Evolutionary conservation across 2,329 filamentous ascomycete species (phyloP).

Genomic region (Trichoderma sp.): DNA sequence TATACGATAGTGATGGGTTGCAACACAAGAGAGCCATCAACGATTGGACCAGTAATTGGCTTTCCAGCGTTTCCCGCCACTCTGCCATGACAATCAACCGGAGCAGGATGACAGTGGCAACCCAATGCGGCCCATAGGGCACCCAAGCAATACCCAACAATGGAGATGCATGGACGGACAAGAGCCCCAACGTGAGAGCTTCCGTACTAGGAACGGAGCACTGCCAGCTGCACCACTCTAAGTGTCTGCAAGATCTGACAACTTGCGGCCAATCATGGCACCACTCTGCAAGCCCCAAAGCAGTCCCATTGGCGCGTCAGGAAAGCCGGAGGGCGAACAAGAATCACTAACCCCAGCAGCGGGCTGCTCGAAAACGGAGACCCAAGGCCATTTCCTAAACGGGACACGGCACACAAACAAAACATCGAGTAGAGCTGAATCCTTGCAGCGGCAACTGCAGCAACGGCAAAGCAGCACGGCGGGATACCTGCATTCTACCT

Average conservation of each 20-base stretch:
- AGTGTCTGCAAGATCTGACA: constrained; percentile 9
- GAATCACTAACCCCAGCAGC: not conserved
- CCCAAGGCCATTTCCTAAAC: constrained; percentile 3
- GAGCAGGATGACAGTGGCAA: not conserved
- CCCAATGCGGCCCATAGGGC: constrained; percentile 9
- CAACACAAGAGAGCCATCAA: not conserved
- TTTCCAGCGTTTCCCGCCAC: not conserved
- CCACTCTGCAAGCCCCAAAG: not conserved
- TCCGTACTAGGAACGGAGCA: constrained; percentile 6
- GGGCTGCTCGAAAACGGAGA: constrained; percentile 1
- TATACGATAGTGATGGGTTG: not conserved
- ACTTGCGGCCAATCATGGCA: not conserved
- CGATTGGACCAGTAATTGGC: not conserved
- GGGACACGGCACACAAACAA: constrained; percentile 15
- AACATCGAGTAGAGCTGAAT: constrained; percentile 7
- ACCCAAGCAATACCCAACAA: constrained; percentile 19
- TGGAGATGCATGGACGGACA: not conserved
- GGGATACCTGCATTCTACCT: not conserved
- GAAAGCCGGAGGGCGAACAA: not conserved
- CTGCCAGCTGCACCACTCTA: not conserved
- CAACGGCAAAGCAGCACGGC: not conserved
- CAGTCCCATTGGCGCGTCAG: not conserved
- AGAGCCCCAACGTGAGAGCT: not conserved
- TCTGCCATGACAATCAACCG: not conserved
- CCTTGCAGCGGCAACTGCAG: constrained; percentile 6